Percentiles rank a stretch among this genome's conserved stretches.
phyloP scores from a whole-genome alignment of 2,329 filamentous ascomycete species.

The Dactylellina drechsleri region DNA sequence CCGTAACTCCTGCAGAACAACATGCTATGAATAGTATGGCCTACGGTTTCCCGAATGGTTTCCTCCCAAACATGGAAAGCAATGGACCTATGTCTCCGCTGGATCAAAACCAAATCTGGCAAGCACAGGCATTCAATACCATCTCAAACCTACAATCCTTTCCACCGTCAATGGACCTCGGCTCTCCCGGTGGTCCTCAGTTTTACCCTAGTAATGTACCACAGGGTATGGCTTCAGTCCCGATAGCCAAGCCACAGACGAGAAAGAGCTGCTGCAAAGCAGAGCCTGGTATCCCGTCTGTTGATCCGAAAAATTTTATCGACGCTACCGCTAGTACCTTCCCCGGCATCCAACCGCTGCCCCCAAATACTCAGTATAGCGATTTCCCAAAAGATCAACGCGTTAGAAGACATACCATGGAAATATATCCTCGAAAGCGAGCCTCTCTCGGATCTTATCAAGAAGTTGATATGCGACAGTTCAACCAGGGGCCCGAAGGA shows the following conservation, averaged over 20 bases:
- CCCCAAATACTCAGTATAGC: slow-evolving; percentile 13
- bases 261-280: slow-evolving; percentile 46
- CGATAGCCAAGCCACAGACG: slow-evolving; percentile 17
- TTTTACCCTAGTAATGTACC: slow-evolving; percentile 26
- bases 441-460: slow-evolving; percentile 30
- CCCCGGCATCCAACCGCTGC: slow-evolving; percentile 21
- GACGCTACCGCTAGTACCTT: slow-evolving; percentile 26
- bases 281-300: background rate
- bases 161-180: slow-evolving; percentile 19
- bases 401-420: slow-evolving; percentile 24
- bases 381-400: slow-evolving; percentile 40
- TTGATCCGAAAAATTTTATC: slow-evolving; percentile 28
- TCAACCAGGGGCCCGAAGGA: slow-evolving; percentile 15
- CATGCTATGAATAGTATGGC: slow-evolving; percentile 4
- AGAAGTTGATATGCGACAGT: slow-evolving; percentile 32
- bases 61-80: slow-evolving; percentile 24
- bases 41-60: slow-evolving; percentile 24
- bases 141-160: slow-evolving; percentile 13
- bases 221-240: slow-evolving; percentile 12
- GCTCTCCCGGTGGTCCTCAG: slow-evolving; percentile 16
- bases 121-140: slow-evolving; percentile 8
- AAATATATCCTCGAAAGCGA: slow-evolving; percentile 40
- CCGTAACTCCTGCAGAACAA: slow-evolving; percentile 9
- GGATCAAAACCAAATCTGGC: slow-evolving; percentile 31
- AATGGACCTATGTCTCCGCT: slow-evolving; percentile 8